These are phyloP conservation scores for Coccinonectria pachysandricola DNA, from an alignment of 2,329 filamentous ascomycete species.

Conservation along the genomic window DNA sequence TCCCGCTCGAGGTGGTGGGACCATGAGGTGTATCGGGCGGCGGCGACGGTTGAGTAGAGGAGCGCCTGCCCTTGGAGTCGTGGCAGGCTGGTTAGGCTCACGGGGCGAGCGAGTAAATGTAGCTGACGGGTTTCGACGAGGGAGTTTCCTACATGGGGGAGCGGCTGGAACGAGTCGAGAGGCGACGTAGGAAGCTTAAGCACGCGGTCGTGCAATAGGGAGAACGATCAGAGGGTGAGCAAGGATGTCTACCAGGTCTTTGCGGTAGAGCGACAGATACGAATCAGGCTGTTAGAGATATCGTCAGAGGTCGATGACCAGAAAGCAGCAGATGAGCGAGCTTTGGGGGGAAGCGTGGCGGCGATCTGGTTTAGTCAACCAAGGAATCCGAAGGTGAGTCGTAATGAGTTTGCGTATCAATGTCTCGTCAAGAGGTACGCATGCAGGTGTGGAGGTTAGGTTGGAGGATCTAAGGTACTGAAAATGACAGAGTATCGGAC, in stretches of 20 bases:
- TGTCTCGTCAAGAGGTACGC: conserved; percentile 19
- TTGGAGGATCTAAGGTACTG: conserved; percentile 22
- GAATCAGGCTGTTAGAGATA: no score
- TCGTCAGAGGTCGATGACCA: no score
- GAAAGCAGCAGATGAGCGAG: conserved; percentile 16
- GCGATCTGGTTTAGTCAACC: conserved; percentile 13
- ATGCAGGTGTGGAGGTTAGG: conserved; percentile 19
- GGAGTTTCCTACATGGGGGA: conserved; percentile 27
- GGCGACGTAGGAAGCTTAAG: conserved; percentile 9
- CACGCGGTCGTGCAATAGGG: conserved; percentile 13
- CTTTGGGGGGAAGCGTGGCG: conserved; percentile 12
- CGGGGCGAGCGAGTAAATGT: conserved; percentile 17
- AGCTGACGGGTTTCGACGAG: conserved; percentile 15
- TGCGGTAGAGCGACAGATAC: conserved; percentile 14
- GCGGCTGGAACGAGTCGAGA: conserved; percentile 7
- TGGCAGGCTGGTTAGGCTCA: conserved; percentile 26
- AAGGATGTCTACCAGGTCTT: conserved; percentile 12
- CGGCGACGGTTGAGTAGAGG: conserved; percentile 20
- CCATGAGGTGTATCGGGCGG: conserved; percentile 39
- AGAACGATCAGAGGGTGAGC: conserved; percentile 10
- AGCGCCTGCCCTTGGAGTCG: conserved; percentile 27
- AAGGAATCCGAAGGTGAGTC: conserved; percentile 7
- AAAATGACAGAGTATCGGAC: conserved; percentile 21
- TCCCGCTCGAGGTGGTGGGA: conserved; percentile 51
- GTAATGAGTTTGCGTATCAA: conserved; percentile 19